These are phyloP conservation scores for Eutypa lata DNA, from an alignment of 2,329 filamentous ascomycete genomes.

Conservation along the genomic window DNA sequence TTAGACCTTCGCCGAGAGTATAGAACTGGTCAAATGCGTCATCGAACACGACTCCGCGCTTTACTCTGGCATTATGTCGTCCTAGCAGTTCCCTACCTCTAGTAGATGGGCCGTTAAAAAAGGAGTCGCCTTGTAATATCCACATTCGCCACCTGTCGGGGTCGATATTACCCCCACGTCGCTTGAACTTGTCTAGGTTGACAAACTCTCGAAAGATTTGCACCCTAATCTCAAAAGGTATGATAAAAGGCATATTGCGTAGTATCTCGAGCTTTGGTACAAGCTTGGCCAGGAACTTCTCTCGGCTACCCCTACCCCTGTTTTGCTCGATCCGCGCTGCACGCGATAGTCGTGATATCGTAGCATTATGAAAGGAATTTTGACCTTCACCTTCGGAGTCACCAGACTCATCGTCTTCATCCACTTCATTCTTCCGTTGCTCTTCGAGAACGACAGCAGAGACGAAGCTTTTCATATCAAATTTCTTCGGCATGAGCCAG, in stretches of 20 bases:
- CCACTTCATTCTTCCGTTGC: conserved; percentile 68
- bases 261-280: conserved; percentile 86
- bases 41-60: conserved; percentile 74
- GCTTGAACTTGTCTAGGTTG: conserved; percentile 71
- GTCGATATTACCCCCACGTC: conserved; percentile 66
- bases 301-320: conserved; percentile 35
- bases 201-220: conserved; percentile 93
- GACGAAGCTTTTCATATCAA: conserved; percentile 88
- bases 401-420: conserved; percentile 58
- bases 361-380: conserved; percentile 31
- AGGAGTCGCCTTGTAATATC: conserved; percentile 41
- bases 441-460: conserved; percentile 84
- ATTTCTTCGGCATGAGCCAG: conserved; percentile 87
- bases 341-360: conserved; percentile 59
- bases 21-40: conserved; percentile 87
- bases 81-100: conserved; percentile 38
- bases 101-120: conserved; percentile 15
- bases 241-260: conserved; percentile 94
- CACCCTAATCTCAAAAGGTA: conserved; percentile 88
- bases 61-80: conserved; percentile 75
- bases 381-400: conserved; percentile 27
- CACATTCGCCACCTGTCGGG: conserved; percentile 72
- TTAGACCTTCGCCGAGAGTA: conserved; percentile 73
- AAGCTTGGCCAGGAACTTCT: conserved; percentile 72
- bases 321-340: conserved; percentile 63